Percentiles rank a stretch among this genome's conserved stretches.
Evolutionary conservation across 768 basidiomycete genomes (phyloP).

Genomic region (Chiua virens): DNA sequence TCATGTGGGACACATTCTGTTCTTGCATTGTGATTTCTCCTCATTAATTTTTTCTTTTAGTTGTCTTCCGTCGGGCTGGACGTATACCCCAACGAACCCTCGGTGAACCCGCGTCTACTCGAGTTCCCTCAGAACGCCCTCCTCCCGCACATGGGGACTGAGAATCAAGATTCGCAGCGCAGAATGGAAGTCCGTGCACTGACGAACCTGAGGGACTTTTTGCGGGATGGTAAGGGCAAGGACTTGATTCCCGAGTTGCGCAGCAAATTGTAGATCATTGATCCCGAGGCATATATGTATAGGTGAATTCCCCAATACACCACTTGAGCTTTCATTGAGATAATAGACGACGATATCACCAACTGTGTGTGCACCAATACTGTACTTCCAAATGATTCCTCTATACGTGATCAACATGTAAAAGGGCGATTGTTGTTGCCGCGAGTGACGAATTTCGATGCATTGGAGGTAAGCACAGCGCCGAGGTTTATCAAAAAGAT

Average conservation of each 20-base stretch:
- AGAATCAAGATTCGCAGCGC: slow-evolving; percentile 76
- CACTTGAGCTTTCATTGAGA: too few species aligned
- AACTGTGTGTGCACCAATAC: too few species aligned
- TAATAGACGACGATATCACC: too few species aligned
- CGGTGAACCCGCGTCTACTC: slow-evolving; percentile 74
- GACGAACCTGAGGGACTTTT: slow-evolving; percentile 70
- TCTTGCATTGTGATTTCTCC: too few species aligned
- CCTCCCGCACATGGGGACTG: slow-evolving; percentile 91
- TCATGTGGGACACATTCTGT: slow-evolving; percentile 57
- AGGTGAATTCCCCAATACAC: too few species aligned
- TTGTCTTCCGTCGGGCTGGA: slow-evolving; percentile 81
- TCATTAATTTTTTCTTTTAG: slow-evolving; percentile 47
- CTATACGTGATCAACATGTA: too few species aligned
- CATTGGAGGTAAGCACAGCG: slow-evolving; percentile 11
- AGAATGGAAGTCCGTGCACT: slow-evolving; percentile 87
- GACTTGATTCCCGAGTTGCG: slow-evolving; percentile 64
- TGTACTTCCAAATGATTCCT: too few species aligned
- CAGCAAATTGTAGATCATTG: slow-evolving; percentile 15
- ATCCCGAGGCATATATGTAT: too few species aligned
- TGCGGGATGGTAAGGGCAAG: slow-evolving; percentile 59
- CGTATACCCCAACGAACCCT: slow-evolving; percentile 84
- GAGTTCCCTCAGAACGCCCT: slow-evolving; percentile 82
- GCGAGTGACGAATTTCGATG: too few species aligned
- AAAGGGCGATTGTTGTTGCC: too few species aligned
- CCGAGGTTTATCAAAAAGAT: slow-evolving; percentile 1